Percentiles rank a stretch among this genome's conserved stretches.
phyloP scores from a whole-genome alignment of 345 rosid species.

The Dovyalis caffra region DNA sequence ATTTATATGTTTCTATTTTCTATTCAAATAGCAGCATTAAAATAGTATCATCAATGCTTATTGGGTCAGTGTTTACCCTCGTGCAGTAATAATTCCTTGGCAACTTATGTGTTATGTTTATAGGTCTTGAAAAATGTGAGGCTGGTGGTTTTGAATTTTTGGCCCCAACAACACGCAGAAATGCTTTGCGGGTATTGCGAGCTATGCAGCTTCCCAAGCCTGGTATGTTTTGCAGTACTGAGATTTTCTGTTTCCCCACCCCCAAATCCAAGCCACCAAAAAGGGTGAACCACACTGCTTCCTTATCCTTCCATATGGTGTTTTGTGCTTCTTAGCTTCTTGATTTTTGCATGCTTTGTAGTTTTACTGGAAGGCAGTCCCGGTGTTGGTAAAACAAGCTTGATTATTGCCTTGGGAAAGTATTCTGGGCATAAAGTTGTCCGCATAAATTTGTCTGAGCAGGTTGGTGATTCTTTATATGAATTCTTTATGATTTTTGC shows the following conservation, averaged over 20 bases:
- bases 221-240: conserved; percentile 37
- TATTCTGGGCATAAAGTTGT: conserved; percentile 94
- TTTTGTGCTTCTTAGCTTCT: too few relatives aligned
- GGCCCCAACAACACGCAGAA: conserved; percentile 85
- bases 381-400: conserved; percentile 98
- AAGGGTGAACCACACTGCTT: background rate
- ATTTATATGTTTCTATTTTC: background rate
- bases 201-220: conserved; percentile 97
- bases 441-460: conserved; percentile 94
- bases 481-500: background rate
- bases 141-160: conserved; percentile 71
- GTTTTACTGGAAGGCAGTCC: conserved; percentile 97
- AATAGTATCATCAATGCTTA: background rate
- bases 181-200: conserved; percentile 80
- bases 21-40: background rate
- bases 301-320: background rate
- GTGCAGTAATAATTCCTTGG: background rate
- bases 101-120: conserved; percentile 5
- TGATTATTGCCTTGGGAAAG: conserved; percentile 81
- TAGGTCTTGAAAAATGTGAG: conserved; percentile 52
- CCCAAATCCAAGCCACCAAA: background rate
- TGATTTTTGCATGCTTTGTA: conserved; percentile 23
- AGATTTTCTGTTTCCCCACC: background rate
- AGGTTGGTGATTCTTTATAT: conserved; percentile 46
- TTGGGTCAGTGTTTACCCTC: too few relatives aligned